A percentile compares a stretch with the other conserved stretches of the same genome.
Evolutionary conservation across 108 stramenopile species (phyloP).

Genomic region (Craspedostauros australis): DNA sequence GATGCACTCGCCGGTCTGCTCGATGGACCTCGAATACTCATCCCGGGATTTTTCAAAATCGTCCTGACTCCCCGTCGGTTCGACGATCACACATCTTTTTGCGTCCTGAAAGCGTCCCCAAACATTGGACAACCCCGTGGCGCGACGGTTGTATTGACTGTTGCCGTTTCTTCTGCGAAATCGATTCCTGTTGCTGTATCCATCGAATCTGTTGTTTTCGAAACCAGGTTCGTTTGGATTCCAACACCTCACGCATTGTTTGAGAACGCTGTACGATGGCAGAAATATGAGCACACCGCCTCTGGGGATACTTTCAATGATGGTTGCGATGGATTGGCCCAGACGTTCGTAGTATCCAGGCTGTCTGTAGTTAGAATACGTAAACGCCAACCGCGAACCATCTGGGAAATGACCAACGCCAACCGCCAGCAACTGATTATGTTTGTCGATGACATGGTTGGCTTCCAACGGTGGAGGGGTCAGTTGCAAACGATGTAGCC

Average conservation of each 20-base stretch:
- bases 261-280: constrained; percentile 53
- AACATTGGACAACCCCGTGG: too few species aligned
- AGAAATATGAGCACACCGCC: constrained; percentile 74
- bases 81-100: constrained; percentile 64
- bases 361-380: constrained; percentile 44
- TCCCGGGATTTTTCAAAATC: constrained; percentile 53
- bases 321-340: constrained; percentile 54
- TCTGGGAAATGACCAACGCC: constrained; percentile 61
- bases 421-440: constrained; percentile 61
- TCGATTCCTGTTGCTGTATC: too few species aligned
- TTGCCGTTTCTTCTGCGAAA: too few species aligned
- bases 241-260: constrained; percentile 54
- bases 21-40: constrained; percentile 42
- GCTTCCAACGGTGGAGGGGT: constrained; percentile 70
- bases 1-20: constrained; percentile 46
- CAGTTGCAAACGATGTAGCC: constrained; percentile 32
- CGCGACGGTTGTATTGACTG: too few species aligned
- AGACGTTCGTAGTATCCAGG: constrained; percentile 45
- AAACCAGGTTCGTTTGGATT: too few species aligned
- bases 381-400: constrained; percentile 52
- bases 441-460: constrained; percentile 60
- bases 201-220: too few species aligned
- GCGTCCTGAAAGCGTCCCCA: constrained; percentile 37
- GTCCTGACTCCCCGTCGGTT: constrained; percentile 53
- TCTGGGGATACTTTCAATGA: constrained; percentile 45